These are phyloP conservation scores for Phytopythium sindhum DNA, from an alignment of 352 stramenopile species.

Conservation along the genomic window DNA sequence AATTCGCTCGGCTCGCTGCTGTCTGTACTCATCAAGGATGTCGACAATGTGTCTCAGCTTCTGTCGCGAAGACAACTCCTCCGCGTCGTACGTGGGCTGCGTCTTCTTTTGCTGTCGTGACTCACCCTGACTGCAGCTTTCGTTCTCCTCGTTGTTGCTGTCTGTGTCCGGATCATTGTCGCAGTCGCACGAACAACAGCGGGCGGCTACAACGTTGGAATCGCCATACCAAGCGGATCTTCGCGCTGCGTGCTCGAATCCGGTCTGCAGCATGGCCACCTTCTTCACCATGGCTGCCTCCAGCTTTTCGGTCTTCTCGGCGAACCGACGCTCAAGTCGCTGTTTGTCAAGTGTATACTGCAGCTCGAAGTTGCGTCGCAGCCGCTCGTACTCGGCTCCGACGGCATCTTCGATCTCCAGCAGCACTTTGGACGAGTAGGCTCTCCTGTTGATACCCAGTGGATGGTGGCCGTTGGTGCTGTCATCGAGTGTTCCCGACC, in stretches of 20 bases:
- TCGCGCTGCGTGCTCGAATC: conserved; percentile 18
- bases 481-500: neutral
- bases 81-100: neutral
- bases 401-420: conserved; percentile 53
- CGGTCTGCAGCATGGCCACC: conserved; percentile 47
- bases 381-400: conserved; percentile 31
- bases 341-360: conserved; percentile 26
- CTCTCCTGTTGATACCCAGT: conserved; percentile 5
- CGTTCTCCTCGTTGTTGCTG: neutral
- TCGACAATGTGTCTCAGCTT: neutral
- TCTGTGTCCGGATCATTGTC: neutral
- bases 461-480: neutral
- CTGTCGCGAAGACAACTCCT: neutral
- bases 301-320: conserved; percentile 16
- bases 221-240: neutral
- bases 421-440: conserved; percentile 26
- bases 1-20: neutral
- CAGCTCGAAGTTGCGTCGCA: conserved; percentile 38
- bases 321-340: conserved; percentile 21
- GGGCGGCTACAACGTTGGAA: neutral
- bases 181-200: neutral
- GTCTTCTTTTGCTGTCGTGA: neutral
- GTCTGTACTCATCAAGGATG: neutral
- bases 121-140: neutral
- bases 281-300: conserved; percentile 38